A percentile compares a stretch with the other conserved stretches of the same genome.
phyloP scores from a whole-genome alignment of 805 yeast genomes.

The Zygosaccharomyces lentus region DNA sequence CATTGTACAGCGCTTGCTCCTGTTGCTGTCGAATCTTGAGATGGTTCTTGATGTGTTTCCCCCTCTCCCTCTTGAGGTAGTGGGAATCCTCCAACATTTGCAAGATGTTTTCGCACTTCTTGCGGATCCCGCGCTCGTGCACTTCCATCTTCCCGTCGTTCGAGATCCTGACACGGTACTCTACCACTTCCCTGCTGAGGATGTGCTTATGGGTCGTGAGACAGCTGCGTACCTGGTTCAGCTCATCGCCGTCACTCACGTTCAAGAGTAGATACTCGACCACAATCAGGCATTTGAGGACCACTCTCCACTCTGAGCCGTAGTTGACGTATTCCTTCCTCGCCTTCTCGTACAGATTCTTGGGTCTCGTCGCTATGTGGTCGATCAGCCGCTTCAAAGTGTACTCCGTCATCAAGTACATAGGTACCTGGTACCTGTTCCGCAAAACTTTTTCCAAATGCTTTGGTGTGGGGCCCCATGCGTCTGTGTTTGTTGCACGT shows the following conservation, averaged over 20 bases:
- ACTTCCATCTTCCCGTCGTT: conserved; percentile 38
- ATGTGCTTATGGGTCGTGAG: conserved; percentile 34
- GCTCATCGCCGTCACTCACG: conserved; percentile 32
- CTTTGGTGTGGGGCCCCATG: conserved; percentile 50
- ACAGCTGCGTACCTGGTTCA: conserved; percentile 32
- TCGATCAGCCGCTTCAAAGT: conserved; percentile 35
- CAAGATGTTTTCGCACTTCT: conserved; percentile 32
- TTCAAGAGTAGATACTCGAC: conserved; percentile 35
- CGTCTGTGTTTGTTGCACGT: conserved; percentile 47
- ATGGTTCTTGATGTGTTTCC: conserved; percentile 28
- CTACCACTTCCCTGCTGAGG: conserved; percentile 28
- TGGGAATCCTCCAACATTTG: conserved; percentile 30
- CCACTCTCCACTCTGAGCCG: conserved; percentile 41
- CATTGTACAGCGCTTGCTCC: conserved; percentile 19
- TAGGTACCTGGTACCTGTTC: conserved; percentile 30
- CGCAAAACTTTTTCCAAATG: conserved; percentile 38
- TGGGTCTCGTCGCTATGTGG: conserved; percentile 36
- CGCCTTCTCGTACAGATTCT: conserved; percentile 37
- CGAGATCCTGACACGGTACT: conserved; percentile 31
- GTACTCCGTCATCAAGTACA: conserved; percentile 34
- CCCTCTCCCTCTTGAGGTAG: conserved; percentile 31
- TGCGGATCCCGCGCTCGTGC: conserved; percentile 36
- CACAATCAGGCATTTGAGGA: conserved; percentile 37
- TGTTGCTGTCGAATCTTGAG: conserved; percentile 30
- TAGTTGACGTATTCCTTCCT: conserved; percentile 39